Conservation (phyloP, 2,329 filamentous ascomycete genomes). For the Colletotrichum echinochloae region DNA sequence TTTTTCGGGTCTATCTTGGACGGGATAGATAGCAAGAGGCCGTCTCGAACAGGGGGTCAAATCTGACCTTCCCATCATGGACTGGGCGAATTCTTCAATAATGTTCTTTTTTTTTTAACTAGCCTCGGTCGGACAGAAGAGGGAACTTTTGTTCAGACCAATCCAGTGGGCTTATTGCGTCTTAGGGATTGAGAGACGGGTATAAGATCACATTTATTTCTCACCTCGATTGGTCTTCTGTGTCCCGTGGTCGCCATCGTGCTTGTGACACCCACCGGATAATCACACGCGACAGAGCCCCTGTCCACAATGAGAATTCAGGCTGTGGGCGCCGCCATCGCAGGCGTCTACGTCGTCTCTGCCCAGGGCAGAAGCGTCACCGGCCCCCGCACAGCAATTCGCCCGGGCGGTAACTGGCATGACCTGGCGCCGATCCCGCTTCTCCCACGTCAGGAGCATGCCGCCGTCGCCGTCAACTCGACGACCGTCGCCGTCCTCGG, state of each 20-base stretch:
- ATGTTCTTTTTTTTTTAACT: too few species aligned
- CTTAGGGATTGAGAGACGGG: neutral
- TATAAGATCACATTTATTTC: neutral
- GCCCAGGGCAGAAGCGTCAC: neutral
- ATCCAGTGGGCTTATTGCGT: neutral
- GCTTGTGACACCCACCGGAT: neutral
- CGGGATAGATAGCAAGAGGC: neutral
- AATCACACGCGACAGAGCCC: neutral
- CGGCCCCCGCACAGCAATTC: neutral
- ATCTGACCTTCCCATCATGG: neutral
- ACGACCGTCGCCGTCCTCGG: constrained; percentile 45
- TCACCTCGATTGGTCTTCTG: neutral
- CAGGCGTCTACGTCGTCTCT: neutral
- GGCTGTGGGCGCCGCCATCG: neutral
- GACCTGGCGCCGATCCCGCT: constrained; percentile 43
- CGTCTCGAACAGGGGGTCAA: neutral
- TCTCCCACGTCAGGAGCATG: constrained; percentile 47
- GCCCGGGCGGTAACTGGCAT: constrained; percentile 41
- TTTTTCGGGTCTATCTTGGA: neutral
- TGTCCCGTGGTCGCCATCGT: too few species aligned
- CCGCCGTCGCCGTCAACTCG: constrained; percentile 43
- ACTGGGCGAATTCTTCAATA: neutral
- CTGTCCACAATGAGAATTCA: neutral
- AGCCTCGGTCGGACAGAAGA: neutral
- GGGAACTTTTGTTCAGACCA: neutral